Conservation (phyloP, 176 grass and related monocot species). For the Raddia guianensis region DNA sequence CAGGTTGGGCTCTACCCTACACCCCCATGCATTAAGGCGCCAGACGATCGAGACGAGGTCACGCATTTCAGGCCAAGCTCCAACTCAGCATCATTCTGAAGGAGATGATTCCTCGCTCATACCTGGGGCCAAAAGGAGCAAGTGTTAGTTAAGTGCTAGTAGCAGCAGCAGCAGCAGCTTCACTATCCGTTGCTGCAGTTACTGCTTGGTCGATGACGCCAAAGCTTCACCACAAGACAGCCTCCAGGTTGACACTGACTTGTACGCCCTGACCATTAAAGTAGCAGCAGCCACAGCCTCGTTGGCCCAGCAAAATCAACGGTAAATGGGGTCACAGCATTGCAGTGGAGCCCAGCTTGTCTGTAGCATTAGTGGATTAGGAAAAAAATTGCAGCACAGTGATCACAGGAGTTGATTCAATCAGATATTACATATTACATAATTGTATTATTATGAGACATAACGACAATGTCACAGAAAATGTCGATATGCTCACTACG, state of each 20-base stretch:
- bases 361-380: background rate
- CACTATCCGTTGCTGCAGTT: slow-evolving; percentile 43
- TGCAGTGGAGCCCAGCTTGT: background rate
- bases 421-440: background rate
- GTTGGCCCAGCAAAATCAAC: background rate
- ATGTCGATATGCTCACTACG: background rate
- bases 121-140: background rate
- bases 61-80: no score
- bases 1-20: no score
- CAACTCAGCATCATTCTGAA: no score
- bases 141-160: background rate
- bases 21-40: no score
- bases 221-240: background rate
- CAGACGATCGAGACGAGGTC: no score
- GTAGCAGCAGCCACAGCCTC: background rate
- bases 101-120: no score
- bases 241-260: slow-evolving; percentile 1
- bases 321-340: background rate
- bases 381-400: background rate
- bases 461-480: background rate
- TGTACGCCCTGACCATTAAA: slow-evolving; percentile 30
- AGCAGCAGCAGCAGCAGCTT: background rate
- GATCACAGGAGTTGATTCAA: background rate
- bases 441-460: background rate
- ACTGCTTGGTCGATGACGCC: slow-evolving; percentile 22